phyloP scores from a whole-genome alignment of 176 grass and related monocot genomes.

The Triticum turgidum region DNA sequence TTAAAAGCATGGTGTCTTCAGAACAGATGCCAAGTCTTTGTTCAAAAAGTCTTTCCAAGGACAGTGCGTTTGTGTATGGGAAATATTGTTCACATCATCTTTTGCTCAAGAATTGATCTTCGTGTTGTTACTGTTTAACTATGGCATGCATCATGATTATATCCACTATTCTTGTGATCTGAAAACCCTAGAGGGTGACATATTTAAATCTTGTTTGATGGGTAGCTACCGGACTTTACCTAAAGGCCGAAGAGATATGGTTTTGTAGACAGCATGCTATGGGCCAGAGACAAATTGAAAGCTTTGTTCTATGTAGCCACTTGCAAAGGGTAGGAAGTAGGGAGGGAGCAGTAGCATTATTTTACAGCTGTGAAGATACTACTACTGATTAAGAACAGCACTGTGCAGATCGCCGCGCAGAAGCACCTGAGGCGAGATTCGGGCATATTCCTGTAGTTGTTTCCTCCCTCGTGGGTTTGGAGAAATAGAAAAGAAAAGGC shows the following conservation, averaged over 20 bases:
- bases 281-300: neutral
- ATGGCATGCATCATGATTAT: neutral
- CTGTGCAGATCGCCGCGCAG: too few species aligned
- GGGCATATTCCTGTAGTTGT: too few species aligned
- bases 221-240: neutral
- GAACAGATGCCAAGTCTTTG: neutral
- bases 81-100: neutral
- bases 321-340: neutral
- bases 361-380: neutral
- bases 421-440: too few species aligned
- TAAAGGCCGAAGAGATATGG: neutral
- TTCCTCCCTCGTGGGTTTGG: too few species aligned
- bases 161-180: neutral
- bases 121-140: neutral
- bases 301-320: conserved; percentile 1
- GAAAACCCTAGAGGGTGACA: neutral
- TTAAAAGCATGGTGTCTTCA: neutral
- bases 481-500: too few species aligned
- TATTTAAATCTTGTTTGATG: neutral
- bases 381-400: too few species aligned
- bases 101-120: neutral
- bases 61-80: neutral
- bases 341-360: neutral
- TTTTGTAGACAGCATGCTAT: neutral
- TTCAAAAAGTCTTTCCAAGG: neutral